phyloP scores from a whole-genome alignment of 495 filamentous ascomycete species.

The Hypoxylon fuscum region DNA sequence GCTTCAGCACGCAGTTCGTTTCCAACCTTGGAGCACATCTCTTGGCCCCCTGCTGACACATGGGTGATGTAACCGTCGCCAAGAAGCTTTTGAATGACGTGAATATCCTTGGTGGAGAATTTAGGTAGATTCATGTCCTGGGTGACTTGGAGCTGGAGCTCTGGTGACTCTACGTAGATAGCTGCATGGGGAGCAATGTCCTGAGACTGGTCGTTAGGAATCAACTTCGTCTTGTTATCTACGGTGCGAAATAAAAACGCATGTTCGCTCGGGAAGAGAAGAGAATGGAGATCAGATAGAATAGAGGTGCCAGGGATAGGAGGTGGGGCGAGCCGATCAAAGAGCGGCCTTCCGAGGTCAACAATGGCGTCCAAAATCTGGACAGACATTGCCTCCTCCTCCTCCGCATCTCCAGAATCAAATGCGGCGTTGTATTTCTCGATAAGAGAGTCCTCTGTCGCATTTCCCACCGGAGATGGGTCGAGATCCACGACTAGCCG shows the following conservation, averaged over 20 bases:
- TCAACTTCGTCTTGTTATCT: constrained; percentile 5
- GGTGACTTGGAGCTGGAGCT: constrained; percentile 4
- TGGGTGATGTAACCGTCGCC: constrained; percentile 23
- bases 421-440: constrained; percentile 19
- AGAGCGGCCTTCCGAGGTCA: constrained; percentile 6
- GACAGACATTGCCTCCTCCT: constrained; percentile 9
- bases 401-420: constrained; percentile 5
- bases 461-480: constrained; percentile 1
- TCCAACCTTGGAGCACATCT: constrained; percentile 22
- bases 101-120: constrained; percentile 17
- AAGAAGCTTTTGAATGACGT: constrained; percentile 12
- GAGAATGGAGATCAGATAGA: constrained; percentile 14
- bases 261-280: constrained; percentile 22
- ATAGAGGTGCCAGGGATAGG: neutral
- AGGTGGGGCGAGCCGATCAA: constrained; percentile 20
- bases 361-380: constrained; percentile 20
- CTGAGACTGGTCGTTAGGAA: neutral
- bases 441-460: constrained; percentile 18
- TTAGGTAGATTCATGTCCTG: constrained; percentile 10
- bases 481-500: constrained; percentile 17
- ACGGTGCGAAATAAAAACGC: constrained; percentile 10
- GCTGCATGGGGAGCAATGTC: neutral
- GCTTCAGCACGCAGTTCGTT: constrained; percentile 8
- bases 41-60: constrained; percentile 12
- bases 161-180: neutral